Percentiles rank a stretch among this genome's conserved stretches.
Evolutionary conservation across 73 alveolate genomes (phyloP).

Genomic region (Paraurostyla sp.): DNA sequence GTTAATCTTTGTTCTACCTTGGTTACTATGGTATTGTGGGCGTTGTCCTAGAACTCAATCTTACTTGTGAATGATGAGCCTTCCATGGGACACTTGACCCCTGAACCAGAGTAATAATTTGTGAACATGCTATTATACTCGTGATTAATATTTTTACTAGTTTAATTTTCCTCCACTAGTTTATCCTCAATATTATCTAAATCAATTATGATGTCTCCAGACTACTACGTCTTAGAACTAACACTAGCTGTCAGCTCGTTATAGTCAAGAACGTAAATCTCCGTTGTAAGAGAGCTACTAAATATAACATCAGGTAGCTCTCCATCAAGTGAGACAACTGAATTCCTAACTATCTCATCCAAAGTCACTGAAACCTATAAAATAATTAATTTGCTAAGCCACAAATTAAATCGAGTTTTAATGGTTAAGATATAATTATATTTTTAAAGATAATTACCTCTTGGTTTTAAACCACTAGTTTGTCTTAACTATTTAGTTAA

Average conservation of each 20-base stretch:
- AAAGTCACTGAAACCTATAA: not conserved
- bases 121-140: not conserved
- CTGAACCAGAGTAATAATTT: not conserved
- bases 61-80: not conserved
- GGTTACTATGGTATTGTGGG: slow-evolving; percentile 26
- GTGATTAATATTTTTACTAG: no score
- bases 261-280: slow-evolving; percentile 24
- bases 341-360: slow-evolving; percentile 9
- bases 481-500: slow-evolving; percentile 2
- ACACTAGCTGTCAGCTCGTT: not conserved
- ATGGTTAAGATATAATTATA: not conserved
- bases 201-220: no score
- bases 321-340: not conserved
- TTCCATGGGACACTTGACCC: slow-evolving; percentile 18
- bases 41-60: slow-evolving; percentile 1
- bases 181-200: not conserved
- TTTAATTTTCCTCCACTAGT: no score
- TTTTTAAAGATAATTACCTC: not conserved
- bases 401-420: not conserved
- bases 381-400: not conserved
- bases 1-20: not conserved
- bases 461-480: slow-evolving; percentile 42
- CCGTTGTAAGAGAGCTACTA: slow-evolving; percentile 1
- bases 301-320: slow-evolving; percentile 11
- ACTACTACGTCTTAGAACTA: no score